phyloP scores from a whole-genome alignment of 2,329 filamentous ascomycete genomes.

The Clarireedia sp. region DNA sequence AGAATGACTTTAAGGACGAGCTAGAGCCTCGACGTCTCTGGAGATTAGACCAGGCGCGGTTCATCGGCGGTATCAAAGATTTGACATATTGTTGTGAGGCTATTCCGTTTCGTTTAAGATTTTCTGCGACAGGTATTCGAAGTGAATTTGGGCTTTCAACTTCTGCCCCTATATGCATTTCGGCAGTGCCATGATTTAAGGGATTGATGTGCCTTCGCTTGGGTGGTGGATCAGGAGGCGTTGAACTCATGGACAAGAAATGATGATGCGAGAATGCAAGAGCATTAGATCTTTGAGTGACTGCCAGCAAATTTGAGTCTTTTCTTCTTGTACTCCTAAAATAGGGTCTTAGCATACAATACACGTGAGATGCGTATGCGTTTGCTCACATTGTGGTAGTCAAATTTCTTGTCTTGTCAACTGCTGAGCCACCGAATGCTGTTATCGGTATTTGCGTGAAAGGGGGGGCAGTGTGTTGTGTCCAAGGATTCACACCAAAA shows the following conservation, averaged over 20 bases:
- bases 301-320: neutral
- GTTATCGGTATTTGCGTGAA: too few species aligned
- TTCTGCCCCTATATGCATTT: neutral
- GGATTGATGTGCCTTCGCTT: neutral
- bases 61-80: neutral
- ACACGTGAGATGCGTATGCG: neutral
- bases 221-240: neutral
- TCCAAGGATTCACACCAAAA: neutral
- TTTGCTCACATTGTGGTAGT: neutral
- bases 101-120: neutral
- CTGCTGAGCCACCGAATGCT: too few species aligned
- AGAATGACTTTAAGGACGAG: neutral
- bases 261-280: conserved; percentile 1
- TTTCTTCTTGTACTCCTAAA: conserved; percentile 1
- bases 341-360: neutral
- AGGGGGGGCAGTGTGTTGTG: too few species aligned
- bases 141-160: neutral
- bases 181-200: neutral
- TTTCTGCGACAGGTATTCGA: neutral
- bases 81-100: neutral
- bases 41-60: neutral
- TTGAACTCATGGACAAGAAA: neutral
- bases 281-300: neutral
- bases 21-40: neutral
- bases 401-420: neutral